Conservation (phyloP, 1,284 basidiomycete genomes). For the Coniophora puteana region DNA sequence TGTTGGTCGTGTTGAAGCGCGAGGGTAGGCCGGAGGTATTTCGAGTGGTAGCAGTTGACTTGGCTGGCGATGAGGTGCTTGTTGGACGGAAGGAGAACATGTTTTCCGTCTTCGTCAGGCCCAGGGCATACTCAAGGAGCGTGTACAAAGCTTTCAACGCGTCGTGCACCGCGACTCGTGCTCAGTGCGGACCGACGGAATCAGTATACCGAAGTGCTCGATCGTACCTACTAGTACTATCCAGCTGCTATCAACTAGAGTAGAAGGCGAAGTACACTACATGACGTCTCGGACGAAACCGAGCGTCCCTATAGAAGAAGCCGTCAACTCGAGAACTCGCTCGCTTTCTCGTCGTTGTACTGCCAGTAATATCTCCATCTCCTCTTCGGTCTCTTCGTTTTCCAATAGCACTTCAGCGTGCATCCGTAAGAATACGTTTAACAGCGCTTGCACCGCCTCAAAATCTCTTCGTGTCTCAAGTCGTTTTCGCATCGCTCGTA, state of each 20-base stretch:
- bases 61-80: slow-evolving; percentile 29
- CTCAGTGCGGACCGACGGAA: too few relatives aligned
- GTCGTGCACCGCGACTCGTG: too few relatives aligned
- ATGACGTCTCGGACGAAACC: slow-evolving; percentile 59
- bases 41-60: slow-evolving; percentile 10
- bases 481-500: slow-evolving; percentile 72
- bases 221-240: too few relatives aligned
- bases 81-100: slow-evolving; percentile 28
- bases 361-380: slow-evolving; percentile 53
- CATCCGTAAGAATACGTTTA: slow-evolving; percentile 80
- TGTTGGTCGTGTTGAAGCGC: slow-evolving; percentile 11
- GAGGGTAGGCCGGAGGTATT: slow-evolving; percentile 10
- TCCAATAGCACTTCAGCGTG: slow-evolving; percentile 81
- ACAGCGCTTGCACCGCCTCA: slow-evolving; percentile 91
- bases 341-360: slow-evolving; percentile 73
- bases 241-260: too few relatives aligned
- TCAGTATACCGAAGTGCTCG: too few relatives aligned
- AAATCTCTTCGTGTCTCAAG: slow-evolving; percentile 85
- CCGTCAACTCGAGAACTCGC: slow-evolving; percentile 67
- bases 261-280: slow-evolving; percentile 15
- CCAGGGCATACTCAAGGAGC: background rate
- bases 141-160: too few relatives aligned
- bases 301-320: slow-evolving; percentile 68
- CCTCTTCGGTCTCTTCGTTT: slow-evolving; percentile 58
- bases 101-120: too few relatives aligned